These are phyloP conservation scores for Colletotrichum cuscutae DNA, from an alignment of 2,329 filamentous ascomycete genomes.

Conservation along the genomic window DNA sequence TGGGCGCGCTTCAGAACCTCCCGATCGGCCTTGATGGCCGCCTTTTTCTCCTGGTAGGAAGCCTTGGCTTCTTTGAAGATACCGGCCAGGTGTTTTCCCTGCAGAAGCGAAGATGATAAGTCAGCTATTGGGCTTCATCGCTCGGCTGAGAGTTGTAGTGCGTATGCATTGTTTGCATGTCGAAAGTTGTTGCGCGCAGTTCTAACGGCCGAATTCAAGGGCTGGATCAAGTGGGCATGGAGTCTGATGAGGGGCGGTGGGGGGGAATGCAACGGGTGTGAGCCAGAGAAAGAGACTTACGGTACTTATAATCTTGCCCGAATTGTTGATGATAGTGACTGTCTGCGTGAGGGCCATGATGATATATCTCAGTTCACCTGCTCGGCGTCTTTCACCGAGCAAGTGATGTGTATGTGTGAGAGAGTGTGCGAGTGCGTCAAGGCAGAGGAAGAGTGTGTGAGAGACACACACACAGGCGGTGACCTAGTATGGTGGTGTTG, in stretches of 20 bases:
- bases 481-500: slow-evolving; percentile 23
- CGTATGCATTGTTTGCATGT: slow-evolving; percentile 20
- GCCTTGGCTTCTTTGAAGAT: slow-evolving; percentile 93
- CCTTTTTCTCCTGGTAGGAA: slow-evolving; percentile 89
- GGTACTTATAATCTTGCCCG: slow-evolving; percentile 89
- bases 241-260: slow-evolving; percentile 29
- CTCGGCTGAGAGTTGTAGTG: slow-evolving; percentile 8
- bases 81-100: slow-evolving; percentile 90
- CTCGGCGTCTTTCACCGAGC: neutral
- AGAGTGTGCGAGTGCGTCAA: neutral
- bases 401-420: neutral
- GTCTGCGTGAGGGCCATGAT: slow-evolving; percentile 70
- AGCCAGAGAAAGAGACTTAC: slow-evolving; percentile 58
- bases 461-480: slow-evolving; percentile 27
- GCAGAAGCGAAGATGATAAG: slow-evolving; percentile 31
- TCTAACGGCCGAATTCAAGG: neutral
- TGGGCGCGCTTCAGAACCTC: slow-evolving; percentile 68
- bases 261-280: slow-evolving; percentile 19
- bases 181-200: slow-evolving; percentile 5
- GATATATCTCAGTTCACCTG: slow-evolving; percentile 5
- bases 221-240: slow-evolving; percentile 9
- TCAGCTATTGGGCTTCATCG: slow-evolving; percentile 20
- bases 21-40: slow-evolving; percentile 77
- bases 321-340: slow-evolving; percentile 89
- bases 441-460: slow-evolving; percentile 1